A percentile compares a stretch with the other conserved stretches of the same genome.
phyloP scores from a whole-genome alignment of 306 rosid species.

The Citrullus mucosospermus region DNA sequence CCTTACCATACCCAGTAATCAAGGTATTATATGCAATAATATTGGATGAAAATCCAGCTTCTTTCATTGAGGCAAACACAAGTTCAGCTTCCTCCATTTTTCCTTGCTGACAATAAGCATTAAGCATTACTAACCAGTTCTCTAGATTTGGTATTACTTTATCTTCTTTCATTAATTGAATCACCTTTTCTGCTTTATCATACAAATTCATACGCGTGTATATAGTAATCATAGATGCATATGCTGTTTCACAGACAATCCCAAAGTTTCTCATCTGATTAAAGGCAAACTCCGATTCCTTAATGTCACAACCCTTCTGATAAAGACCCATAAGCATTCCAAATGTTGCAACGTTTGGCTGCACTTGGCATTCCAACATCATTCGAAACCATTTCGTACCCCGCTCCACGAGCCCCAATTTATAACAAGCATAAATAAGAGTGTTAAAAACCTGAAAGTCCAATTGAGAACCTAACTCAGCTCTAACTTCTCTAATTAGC shows the following conservation, averaged over 20 bases:
- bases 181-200: constrained; percentile 50
- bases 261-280: constrained; percentile 41
- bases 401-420: constrained; percentile 23
- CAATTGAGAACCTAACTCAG: constrained; percentile 28
- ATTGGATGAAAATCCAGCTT: constrained; percentile 48
- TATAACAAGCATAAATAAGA: constrained; percentile 49
- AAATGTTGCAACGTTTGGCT: constrained; percentile 59
- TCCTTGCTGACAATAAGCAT: constrained; percentile 75
- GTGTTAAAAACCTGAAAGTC: constrained; percentile 53
- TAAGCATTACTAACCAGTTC: constrained; percentile 62
- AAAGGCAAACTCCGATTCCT: constrained; percentile 67
- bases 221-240: constrained; percentile 68
- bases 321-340: constrained; percentile 77
- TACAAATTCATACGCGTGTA: constrained; percentile 49
- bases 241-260: constrained; percentile 51
- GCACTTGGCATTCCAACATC: constrained; percentile 49
- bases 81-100: constrained; percentile 57
- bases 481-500: constrained; percentile 33
- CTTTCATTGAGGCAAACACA: constrained; percentile 34
- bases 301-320: constrained; percentile 47
- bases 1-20: constrained; percentile 86
- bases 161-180: constrained; percentile 41
- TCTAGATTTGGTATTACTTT: constrained; percentile 37
- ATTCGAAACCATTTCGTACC: constrained; percentile 54
- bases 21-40: constrained; percentile 69